Percentiles rank a stretch among this genome's conserved stretches.
These are phyloP conservation scores for Pecoramyces ruminantium DNA, from an alignment of 192 early-diverging fungal species.

Conservation along the genomic window DNA sequence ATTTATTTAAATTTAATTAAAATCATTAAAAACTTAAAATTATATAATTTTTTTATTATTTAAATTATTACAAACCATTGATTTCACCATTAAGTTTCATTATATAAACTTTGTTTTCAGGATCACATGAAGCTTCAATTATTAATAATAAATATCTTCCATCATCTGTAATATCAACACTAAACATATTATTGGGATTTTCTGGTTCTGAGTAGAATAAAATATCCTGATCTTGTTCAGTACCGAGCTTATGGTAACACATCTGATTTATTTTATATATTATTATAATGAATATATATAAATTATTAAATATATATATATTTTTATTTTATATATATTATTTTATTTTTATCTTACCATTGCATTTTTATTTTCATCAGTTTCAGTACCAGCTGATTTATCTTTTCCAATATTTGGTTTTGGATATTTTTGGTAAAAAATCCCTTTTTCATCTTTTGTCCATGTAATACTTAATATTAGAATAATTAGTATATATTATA, in stretches of 20 bases:
- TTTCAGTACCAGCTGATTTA: slow-evolving; percentile 38
- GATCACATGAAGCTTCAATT: slow-evolving; percentile 21
- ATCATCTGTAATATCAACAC: slow-evolving; percentile 22
- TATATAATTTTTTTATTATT: too few species aligned
- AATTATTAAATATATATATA: too few species aligned
- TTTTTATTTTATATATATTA: neutral
- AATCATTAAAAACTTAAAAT: too few species aligned
- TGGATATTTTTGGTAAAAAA: slow-evolving; percentile 43
- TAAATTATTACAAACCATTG: neutral
- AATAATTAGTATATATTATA: too few species aligned
- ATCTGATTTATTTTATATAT: slow-evolving; percentile 4
- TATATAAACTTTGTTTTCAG: slow-evolving; percentile 20
- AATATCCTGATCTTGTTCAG: slow-evolving; percentile 37
- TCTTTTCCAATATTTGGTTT: slow-evolving; percentile 8
- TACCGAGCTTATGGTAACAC: slow-evolving; percentile 21
- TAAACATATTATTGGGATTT: slow-evolving; percentile 19
- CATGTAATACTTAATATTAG: neutral
- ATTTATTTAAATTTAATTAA: too few species aligned
- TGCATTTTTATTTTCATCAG: slow-evolving; percentile 22
- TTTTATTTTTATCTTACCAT: slow-evolving; percentile 6
- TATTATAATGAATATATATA: too few species aligned
- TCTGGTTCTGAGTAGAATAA: slow-evolving; percentile 27
- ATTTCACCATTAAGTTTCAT: slow-evolving; percentile 11
- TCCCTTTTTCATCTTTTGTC: slow-evolving; percentile 53
- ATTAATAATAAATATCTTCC: slow-evolving; percentile 38